Evolutionary conservation across 2,329 filamentous ascomycete genomes (phyloP).

Genomic region (Scytalidium lignicola): DNA sequence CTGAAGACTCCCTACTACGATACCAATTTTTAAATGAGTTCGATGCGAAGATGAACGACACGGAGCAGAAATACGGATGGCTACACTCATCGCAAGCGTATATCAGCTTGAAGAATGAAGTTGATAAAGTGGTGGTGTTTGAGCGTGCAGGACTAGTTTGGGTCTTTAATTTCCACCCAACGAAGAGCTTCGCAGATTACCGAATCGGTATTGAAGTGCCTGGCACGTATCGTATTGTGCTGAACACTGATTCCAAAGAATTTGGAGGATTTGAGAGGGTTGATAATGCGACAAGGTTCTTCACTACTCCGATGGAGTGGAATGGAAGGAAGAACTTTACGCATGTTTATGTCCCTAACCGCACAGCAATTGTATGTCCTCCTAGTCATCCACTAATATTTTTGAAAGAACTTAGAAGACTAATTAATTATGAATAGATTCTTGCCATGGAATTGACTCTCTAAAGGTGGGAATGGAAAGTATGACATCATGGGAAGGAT

Average conservation of each 20-base stretch:
- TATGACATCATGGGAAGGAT: not conserved
- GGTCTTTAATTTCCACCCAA: constrained; percentile 93
- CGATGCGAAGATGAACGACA: constrained; percentile 83
- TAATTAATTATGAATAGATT: constrained; percentile 21
- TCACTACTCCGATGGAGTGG: constrained; percentile 87
- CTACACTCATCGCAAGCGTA: constrained; percentile 80
- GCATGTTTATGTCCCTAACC: constrained; percentile 82
- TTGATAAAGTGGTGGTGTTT: constrained; percentile 92
- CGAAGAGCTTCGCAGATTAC: constrained; percentile 84
- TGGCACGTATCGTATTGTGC: constrained; percentile 81
- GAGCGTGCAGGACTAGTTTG: constrained; percentile 87
- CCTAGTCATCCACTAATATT: not conserved
- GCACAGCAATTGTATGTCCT: constrained; percentile 71
- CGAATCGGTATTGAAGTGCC: constrained; percentile 79
- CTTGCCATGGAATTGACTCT: constrained; percentile 32
- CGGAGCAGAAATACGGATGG: constrained; percentile 89
- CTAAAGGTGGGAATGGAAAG: constrained; percentile 8
- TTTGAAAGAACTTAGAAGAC: not conserved
- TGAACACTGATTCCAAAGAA: constrained; percentile 72
- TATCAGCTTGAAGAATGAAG: constrained; percentile 88
- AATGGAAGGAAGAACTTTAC: constrained; percentile 86
- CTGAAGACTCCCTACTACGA: constrained; percentile 77
- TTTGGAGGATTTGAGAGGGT: constrained; percentile 79
- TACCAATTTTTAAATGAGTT: constrained; percentile 93
- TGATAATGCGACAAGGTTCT: constrained; percentile 77